These are phyloP conservation scores for Hordeum marinum DNA, from an alignment of 176 grass and related monocot species.

Conservation along the genomic window DNA sequence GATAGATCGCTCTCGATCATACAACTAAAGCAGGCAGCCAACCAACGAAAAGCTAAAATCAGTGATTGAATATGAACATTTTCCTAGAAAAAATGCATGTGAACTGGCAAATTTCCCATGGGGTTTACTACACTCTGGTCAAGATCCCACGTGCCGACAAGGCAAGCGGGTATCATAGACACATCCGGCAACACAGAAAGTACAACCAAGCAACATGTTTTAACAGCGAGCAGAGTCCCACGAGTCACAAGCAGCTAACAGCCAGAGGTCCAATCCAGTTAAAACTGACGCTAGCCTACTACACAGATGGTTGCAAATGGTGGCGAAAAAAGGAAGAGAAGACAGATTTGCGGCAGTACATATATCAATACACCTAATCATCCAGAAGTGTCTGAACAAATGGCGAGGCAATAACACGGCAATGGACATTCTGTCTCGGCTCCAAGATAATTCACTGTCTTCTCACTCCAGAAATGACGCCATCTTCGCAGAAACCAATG, in stretches of 20 bases:
- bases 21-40: no score
- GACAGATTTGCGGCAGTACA: background rate
- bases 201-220: constrained; percentile 1
- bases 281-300: background rate
- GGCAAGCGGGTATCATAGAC: background rate
- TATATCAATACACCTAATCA: constrained; percentile 1
- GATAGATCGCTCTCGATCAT: no score
- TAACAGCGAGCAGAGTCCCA: background rate
- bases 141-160: no score
- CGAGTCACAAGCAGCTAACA: background rate
- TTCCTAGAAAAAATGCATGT: background rate
- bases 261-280: background rate
- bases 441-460: constrained; percentile 8
- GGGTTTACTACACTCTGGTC: background rate
- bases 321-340: background rate
- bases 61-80: background rate
- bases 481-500: background rate
- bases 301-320: background rate
- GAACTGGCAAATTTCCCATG: background rate
- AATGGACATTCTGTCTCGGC: background rate
- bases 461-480: constrained; percentile 1
- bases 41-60: background rate
- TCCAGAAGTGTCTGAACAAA: background rate
- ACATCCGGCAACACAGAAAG: background rate
- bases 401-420: background rate